phyloP scores from a whole-genome alignment of 2,329 filamentous ascomycete genomes.

The Didymella pinodella region DNA sequence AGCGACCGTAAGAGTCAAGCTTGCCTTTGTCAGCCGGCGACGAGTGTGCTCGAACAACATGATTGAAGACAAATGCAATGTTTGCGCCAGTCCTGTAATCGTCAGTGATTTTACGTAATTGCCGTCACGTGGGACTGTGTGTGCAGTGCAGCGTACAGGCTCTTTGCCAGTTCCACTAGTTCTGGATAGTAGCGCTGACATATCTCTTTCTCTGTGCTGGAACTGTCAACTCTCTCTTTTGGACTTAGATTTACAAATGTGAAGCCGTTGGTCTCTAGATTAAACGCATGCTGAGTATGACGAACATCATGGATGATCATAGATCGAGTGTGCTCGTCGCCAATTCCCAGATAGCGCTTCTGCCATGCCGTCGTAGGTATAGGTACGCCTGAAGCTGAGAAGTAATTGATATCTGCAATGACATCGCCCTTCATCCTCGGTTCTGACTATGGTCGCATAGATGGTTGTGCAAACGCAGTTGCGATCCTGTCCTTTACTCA shows the following conservation, averaged over 20 bases:
- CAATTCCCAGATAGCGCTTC: conserved; percentile 19
- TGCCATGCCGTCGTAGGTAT: conserved; percentile 29
- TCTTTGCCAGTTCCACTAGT: conserved; percentile 24
- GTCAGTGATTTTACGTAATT: background rate
- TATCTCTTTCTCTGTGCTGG: conserved; percentile 24
- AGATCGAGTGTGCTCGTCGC: conserved; percentile 29
- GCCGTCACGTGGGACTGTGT: background rate
- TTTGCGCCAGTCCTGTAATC: conserved; percentile 26
- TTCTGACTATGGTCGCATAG: background rate
- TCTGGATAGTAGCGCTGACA: conserved; percentile 31
- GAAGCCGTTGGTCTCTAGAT: conserved; percentile 11
- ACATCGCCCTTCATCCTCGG: conserved; percentile 8
- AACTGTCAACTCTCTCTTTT: conserved; percentile 14
- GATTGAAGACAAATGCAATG: conserved; percentile 43
- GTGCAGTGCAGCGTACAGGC: conserved; percentile 16
- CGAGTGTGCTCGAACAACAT: conserved; percentile 55
- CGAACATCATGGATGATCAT: conserved; percentile 54
- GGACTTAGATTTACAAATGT: conserved; percentile 24
- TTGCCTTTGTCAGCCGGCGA: conserved; percentile 55
- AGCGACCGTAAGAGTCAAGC: conserved; percentile 56
- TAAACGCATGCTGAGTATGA: conserved; percentile 37
- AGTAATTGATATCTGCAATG: conserved; percentile 32
- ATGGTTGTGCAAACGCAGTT: background rate
- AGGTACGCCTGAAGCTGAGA: conserved; percentile 23
- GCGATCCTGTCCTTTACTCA: background rate